Evolutionary conservation across 129 eudicot genomes (phyloP).

Genomic region (Tanacetum coccineum): DNA sequence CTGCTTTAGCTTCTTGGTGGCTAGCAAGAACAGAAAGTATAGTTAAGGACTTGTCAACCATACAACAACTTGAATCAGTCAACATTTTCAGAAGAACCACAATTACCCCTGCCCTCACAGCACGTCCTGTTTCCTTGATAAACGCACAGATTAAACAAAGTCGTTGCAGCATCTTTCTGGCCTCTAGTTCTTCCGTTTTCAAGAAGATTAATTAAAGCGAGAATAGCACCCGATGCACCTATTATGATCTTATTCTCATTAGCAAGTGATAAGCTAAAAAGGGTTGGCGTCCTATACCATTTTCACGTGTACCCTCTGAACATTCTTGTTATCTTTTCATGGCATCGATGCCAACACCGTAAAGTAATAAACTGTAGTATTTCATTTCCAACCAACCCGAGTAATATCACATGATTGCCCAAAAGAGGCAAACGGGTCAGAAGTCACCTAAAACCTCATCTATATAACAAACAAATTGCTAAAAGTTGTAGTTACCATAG

Average conservation of each 20-base stretch:
- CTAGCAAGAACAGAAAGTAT: slow-evolving; percentile 86
- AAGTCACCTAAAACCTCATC: no score
- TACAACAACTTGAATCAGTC: slow-evolving; percentile 54
- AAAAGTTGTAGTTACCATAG: no score
- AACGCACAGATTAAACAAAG: slow-evolving; percentile 79
- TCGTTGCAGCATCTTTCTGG: slow-evolving; percentile 92
- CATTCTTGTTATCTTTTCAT: no score
- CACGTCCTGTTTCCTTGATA: slow-evolving; percentile 96
- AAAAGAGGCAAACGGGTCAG: no score
- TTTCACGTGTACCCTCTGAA: no score
- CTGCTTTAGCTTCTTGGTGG: slow-evolving; percentile 87
- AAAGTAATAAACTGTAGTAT: no score
- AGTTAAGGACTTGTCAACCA: slow-evolving; percentile 86
- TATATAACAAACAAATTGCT: no score
- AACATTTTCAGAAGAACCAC: slow-evolving; percentile 61
- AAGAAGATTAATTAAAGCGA: slow-evolving; percentile 64
- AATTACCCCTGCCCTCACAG: slow-evolving; percentile 78
- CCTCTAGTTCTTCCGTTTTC: slow-evolving; percentile 70
- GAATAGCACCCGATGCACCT: slow-evolving; percentile 86
- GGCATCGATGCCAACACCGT: no score
- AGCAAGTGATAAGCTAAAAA: slow-evolving; percentile 73
- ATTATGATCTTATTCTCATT: slow-evolving; percentile 81
- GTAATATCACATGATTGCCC: no score
- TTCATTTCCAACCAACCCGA: no score
- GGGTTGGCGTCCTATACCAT: no score